phyloP scores from a whole-genome alignment of 805 yeast genomes.

The Metschnikowia gelsemii region DNA sequence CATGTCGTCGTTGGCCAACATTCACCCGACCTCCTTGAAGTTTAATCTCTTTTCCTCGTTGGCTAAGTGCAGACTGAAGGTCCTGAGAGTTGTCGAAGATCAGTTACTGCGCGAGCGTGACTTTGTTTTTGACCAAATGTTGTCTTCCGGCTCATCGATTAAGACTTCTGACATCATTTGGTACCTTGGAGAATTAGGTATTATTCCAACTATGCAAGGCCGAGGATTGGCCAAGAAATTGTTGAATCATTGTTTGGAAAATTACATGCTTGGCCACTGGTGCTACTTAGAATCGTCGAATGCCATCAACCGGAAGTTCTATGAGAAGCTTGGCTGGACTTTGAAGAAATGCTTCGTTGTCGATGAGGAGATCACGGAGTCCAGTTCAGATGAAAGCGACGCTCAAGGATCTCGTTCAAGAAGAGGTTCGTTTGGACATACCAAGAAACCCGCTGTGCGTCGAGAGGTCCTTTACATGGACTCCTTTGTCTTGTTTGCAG shows the following conservation, averaged over 20 bases:
- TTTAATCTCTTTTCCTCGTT: conserved; percentile 36
- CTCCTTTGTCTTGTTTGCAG: conserved; percentile 19
- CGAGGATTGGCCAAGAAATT: conserved; percentile 55
- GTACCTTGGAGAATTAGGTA: conserved; percentile 61
- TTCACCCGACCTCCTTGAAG: conserved; percentile 35
- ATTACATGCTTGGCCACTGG: conserved; percentile 39
- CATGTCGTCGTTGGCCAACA: conserved; percentile 24
- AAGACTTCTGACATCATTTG: conserved; percentile 42
- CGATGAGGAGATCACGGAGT: conserved; percentile 23
- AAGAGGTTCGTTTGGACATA: conserved; percentile 14
- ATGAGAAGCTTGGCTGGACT: conserved; percentile 52
- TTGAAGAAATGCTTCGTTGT: conserved; percentile 33
- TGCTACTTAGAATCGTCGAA: conserved; percentile 58
- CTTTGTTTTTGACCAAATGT: conserved; percentile 34
- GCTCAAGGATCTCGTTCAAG: conserved; percentile 12
- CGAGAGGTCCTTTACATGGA: conserved; percentile 20
- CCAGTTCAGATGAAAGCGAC: conserved; percentile 20
- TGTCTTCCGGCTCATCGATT: conserved; percentile 29
- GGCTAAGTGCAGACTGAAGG: conserved; percentile 50
- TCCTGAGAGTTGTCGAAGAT: conserved; percentile 50
- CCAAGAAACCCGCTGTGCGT: conserved; percentile 3
- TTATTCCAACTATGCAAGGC: conserved; percentile 57
- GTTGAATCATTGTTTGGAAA: conserved; percentile 49
- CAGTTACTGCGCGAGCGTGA: conserved; percentile 45
- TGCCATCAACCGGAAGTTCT: conserved; percentile 51